Percentiles rank a stretch among this genome's conserved stretches.
Evolutionary conservation across 768 basidiomycete genomes (phyloP).

Genomic region (Tylopilus balloui): DNA sequence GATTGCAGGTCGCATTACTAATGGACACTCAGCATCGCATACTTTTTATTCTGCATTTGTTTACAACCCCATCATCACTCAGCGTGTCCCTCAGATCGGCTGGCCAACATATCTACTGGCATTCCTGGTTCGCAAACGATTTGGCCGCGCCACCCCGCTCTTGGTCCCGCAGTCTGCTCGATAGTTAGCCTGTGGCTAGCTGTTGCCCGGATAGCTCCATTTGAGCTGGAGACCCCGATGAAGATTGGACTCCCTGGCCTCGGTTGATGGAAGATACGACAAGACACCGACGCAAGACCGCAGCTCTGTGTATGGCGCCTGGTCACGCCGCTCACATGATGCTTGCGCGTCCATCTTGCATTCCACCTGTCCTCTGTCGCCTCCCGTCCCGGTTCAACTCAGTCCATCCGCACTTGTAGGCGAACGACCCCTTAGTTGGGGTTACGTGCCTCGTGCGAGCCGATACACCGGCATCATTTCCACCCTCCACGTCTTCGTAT

Average conservation of each 20-base stretch:
- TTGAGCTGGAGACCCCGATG: conserved; percentile 37
- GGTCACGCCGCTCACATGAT: conserved; percentile 43
- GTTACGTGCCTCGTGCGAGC: conserved; percentile 75
- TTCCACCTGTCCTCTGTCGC: conserved; percentile 35
- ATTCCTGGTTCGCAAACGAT: conserved; percentile 28
- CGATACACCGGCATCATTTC: conserved; percentile 64
- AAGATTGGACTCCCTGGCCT: conserved; percentile 49
- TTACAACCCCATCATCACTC: conserved; percentile 31
- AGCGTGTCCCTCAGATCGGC: conserved; percentile 22
- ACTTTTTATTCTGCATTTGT: conserved; percentile 40
- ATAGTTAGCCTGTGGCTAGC: conserved; percentile 42
- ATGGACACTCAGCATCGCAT: conserved; percentile 39
- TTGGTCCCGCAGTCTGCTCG: conserved; percentile 22
- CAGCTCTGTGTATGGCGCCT: conserved; percentile 50
- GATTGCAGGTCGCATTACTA: conserved; percentile 52
- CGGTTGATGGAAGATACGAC: conserved; percentile 50
- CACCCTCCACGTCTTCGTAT: conserved; percentile 22
- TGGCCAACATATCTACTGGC: conserved; percentile 13
- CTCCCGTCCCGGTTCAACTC: conserved; percentile 46
- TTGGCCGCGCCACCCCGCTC: conserved; percentile 55
- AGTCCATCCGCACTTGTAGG: conserved; percentile 56
- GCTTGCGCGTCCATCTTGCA: conserved; percentile 47
- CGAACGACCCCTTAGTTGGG: conserved; percentile 80
- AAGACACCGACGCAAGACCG: conserved; percentile 72
- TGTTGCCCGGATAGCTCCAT: conserved; percentile 11